Base-by-base conservation (phyloP, 1,284 basidiomycete species). In the Meira nashicola region DNA sequence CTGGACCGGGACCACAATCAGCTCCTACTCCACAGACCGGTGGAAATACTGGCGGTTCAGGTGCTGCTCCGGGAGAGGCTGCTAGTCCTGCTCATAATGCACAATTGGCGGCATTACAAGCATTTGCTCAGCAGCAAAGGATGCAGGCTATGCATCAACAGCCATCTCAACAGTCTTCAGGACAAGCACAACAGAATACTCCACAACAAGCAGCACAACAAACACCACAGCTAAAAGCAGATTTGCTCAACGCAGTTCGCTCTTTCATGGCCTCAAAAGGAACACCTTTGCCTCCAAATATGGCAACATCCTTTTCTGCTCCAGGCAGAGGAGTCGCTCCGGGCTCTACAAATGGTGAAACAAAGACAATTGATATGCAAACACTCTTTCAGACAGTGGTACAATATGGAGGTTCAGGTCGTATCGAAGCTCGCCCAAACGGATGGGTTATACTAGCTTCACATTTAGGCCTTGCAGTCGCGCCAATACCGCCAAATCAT, bases 381-480 rank as follows among this genome's bases (percentile, higher is more conserved):
- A 58, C 56, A 4, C 57, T 74, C 17, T 76, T 76, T 54, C 63
- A 63, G 8, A 65, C 67, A 12, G 70, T 76, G 23, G 61, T 73
- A 28, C 59, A 65, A 10, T 58, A 62, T 1, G 71, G 71, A 25
- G 72, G 72, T 19, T 73, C 73, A 9, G 67, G 68, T 28, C 64
- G 55, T 28, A n/a, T 47, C 39, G 9, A 12, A 10, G 14, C 39
- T 12, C 17, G 21, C 10, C 39, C 19, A 19, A n/a, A 17, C 25
- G 73, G 71, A 47, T 76, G 73, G 73, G 67, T 70, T 1, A 65
- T 71, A 21, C 59, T 73, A 11, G 73, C 73, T 0, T 64, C 67
- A 38, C 65, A 68, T 11, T 57, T 76, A 17, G 70, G 70, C 23
- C 63, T 76, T 19, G 71, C 70, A 11, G 68, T 73, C 0, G 68